Evolutionary conservation across 331 rosid genomes (phyloP), one percentile per base, ranked within the genome.

Genomic region (Erythrophleum ivorense): DNA sequence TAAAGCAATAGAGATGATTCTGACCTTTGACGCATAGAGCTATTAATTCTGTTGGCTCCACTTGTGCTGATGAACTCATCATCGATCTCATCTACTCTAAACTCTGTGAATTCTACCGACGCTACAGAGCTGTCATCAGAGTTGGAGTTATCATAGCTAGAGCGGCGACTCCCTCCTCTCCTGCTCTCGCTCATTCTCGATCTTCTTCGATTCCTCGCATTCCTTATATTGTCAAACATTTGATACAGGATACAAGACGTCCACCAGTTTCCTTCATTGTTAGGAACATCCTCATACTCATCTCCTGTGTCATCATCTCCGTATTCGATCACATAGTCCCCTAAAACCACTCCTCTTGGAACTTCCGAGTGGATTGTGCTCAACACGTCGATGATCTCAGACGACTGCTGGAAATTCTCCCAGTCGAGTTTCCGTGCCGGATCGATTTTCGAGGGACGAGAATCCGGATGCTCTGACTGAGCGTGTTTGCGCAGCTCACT

Each of bases 331-430:
- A 94, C 97, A 40, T 94, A 92, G 78, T 94, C 98, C 62, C 98
- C 98, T 29, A 94, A 81, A 80, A 94, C 96, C 86, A 94, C 91
- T 46, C 98, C 98, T 0, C 88, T 88, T 0, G 98, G 98, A 34
- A 89, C 88, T 86, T 92, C 97, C 1, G 98, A 92, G 84, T 94
- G 97, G 53, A 94, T 92, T 68, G 98, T 94, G 86, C 97, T 94
- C 85, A 94, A 81, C 81, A 94, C 98, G 84, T 94, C 98, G 6
- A 94, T 89, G 77, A 94, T 94, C 86, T 94, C 98, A 15, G 97
- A 92, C 34, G 98, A 94, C 76, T 94, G 97, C 84, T 94, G 98
- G 83, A 94, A 94, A 66, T 94, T 94, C 65, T 94, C 98, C 98
- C 98, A 94, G 72, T 94, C 98, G 62, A 94, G 97, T 87, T 87